Evolutionary conservation across 768 basidiomycete species (phyloP).

Genomic region (Mrakia blollopis): DNA sequence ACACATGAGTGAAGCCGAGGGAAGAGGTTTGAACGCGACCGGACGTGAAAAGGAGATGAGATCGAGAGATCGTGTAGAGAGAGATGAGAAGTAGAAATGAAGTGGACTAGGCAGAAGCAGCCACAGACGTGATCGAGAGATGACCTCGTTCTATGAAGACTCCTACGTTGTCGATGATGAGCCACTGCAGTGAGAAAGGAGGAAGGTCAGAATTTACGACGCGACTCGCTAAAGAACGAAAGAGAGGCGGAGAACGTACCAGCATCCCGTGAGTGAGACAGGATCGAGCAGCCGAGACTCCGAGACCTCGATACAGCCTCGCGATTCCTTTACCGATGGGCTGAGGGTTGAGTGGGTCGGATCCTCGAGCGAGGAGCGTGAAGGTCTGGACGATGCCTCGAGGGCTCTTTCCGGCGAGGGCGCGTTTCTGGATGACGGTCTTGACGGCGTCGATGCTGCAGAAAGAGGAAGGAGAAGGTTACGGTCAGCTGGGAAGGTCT

Average conservation of each 20-base stretch:
- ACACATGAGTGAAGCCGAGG: no score
- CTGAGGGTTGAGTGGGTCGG: conserved; percentile 34
- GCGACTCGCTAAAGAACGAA: not conserved
- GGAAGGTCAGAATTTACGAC: not conserved
- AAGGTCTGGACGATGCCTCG: conserved; percentile 58
- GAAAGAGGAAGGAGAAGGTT: not conserved
- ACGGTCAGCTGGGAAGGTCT: not conserved
- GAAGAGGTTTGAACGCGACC: no score
- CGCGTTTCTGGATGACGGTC: conserved; percentile 92
- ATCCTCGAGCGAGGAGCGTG: conserved; percentile 9
- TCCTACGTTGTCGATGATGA: conserved; percentile 30
- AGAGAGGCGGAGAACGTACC: not conserved
- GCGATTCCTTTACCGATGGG: conserved; percentile 65
- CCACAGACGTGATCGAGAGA: not conserved
- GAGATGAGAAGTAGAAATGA: no score
- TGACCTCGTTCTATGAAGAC: conserved; percentile 8
- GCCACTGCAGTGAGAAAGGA: conserved; percentile 2
- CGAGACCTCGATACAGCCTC: conserved; percentile 71
- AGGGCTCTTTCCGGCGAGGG: conserved; percentile 69
- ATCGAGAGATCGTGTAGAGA: no score
- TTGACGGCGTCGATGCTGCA: conserved; percentile 40
- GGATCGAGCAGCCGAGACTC: conserved; percentile 72
- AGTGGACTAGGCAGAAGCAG: not conserved
- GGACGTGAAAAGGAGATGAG: no score
- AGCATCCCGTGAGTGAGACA: conserved; percentile 31